phyloP scores from a whole-genome alignment of 768 basidiomycete species.

The Podaxis pistillaris region DNA sequence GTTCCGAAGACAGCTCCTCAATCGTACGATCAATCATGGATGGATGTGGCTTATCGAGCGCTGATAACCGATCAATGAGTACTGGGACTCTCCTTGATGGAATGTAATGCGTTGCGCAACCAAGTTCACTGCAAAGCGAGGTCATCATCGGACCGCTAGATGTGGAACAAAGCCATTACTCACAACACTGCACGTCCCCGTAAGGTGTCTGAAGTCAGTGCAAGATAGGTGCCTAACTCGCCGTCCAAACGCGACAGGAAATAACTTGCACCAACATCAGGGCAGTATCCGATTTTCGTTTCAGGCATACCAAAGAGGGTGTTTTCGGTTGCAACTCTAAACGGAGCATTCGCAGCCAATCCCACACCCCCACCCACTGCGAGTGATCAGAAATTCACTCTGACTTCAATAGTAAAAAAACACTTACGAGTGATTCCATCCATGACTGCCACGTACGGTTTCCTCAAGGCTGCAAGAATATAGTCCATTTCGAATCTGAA shows the following conservation, averaged over 20 bases:
- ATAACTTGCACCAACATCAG: constrained; percentile 91
- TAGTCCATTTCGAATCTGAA: constrained; percentile 80
- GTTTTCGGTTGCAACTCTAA: constrained; percentile 92
- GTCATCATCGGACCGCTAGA: constrained; percentile 8
- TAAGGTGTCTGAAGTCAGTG: constrained; percentile 72
- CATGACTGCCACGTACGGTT: constrained; percentile 89
- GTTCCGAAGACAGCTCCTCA: constrained; percentile 72
- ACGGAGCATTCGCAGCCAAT: constrained; percentile 77
- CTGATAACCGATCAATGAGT: constrained; percentile 66
- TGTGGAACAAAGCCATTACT: constrained; percentile 31
- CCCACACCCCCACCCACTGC: constrained; percentile 97
- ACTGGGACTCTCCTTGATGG: constrained; percentile 72
- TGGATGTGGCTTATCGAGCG: constrained; percentile 44
- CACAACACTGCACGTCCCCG: constrained; percentile 85
- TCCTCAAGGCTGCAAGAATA: constrained; percentile 63
- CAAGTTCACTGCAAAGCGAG: constrained; percentile 64
- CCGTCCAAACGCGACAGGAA: constrained; percentile 92
- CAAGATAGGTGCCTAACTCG: constrained; percentile 90
- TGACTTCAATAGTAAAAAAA: constrained; percentile 11
- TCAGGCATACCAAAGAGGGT: constrained; percentile 96
- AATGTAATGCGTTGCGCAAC: constrained; percentile 93
- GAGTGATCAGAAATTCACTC: constrained; percentile 11
- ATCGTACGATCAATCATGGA: constrained; percentile 53
- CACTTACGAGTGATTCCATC: constrained; percentile 89
- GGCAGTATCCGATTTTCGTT: constrained; percentile 85